phyloP scores from a whole-genome alignment of 2,329 filamentous ascomycete genomes.

The Magnaporthales sp. region DNA sequence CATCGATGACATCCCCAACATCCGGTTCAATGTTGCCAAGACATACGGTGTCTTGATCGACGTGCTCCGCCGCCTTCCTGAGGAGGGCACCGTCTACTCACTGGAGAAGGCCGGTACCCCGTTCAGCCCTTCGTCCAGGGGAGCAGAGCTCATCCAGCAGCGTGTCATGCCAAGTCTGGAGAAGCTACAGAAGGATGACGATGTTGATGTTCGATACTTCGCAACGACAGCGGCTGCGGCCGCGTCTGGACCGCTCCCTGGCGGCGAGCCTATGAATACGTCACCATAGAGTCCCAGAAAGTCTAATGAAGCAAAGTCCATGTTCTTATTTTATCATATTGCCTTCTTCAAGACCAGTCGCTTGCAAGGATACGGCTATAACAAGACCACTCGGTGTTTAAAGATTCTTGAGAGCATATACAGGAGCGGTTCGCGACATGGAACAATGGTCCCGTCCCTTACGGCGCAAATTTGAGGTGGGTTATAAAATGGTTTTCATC shows the following conservation, averaged over 20 bases:
- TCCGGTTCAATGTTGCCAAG: constrained; percentile 98
- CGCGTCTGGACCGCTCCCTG: constrained; percentile 34
- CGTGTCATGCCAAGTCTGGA: constrained; percentile 83
- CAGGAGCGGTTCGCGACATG: neutral
- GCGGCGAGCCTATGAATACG: constrained; percentile 56
- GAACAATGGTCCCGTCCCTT: neutral
- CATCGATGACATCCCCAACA: constrained; percentile 93
- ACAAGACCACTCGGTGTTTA: neutral
- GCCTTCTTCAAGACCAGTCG: neutral
- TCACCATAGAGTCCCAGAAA: constrained; percentile 47
- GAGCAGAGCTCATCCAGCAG: constrained; percentile 73
- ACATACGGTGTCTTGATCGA: constrained; percentile 87
- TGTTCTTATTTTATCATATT: constrained; percentile 11
- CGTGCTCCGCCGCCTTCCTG: constrained; percentile 84
- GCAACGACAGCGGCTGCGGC: constrained; percentile 76
- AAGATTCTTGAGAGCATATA: neutral
- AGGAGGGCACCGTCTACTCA: constrained; percentile 76
- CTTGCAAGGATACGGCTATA: neutral
- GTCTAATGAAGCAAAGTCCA: constrained; percentile 44
- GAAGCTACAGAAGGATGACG: constrained; percentile 93
- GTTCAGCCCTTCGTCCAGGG: constrained; percentile 57
- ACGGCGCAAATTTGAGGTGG: neutral
- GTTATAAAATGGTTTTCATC: neutral
- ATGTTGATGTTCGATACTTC: constrained; percentile 97
- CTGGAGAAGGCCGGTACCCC: constrained; percentile 68